Conservation (phyloP, 1,284 basidiomycete genomes). For the Marasmius sp. region DNA sequence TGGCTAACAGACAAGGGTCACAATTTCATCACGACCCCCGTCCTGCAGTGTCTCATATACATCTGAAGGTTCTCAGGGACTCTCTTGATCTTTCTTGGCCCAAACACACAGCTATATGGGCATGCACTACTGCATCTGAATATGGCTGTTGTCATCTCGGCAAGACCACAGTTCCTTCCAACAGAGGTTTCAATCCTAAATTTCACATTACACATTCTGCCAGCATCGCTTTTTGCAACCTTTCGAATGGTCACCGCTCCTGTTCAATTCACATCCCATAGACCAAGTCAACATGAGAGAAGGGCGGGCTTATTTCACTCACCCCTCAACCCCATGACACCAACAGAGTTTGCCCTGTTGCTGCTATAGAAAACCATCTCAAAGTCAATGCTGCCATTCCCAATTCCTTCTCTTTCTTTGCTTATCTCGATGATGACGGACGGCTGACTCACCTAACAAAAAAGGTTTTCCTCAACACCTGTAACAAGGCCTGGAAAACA, state of each 20-base stretch:
- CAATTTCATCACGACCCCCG: neutral
- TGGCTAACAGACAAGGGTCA: constrained; percentile 1
- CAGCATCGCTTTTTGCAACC: no score
- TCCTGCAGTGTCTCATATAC: neutral
- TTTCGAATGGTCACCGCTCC: neutral
- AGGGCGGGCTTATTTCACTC: neutral
- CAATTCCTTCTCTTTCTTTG: constrained; percentile 16
- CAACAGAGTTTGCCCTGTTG: neutral
- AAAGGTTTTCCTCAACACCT: constrained; percentile 19
- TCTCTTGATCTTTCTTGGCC: neutral
- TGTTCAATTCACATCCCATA: constrained; percentile 2
- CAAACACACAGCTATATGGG: constrained; percentile 9
- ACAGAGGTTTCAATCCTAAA: neutral
- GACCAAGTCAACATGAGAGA: constrained; percentile 6
- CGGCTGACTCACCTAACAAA: constrained; percentile 16
- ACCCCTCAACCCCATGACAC: neutral
- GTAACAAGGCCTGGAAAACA: constrained; percentile 23
- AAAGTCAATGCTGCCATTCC: neutral
- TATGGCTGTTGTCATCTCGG: constrained; percentile 11
- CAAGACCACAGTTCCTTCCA: constrained; percentile 2
- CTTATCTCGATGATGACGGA: constrained; percentile 7
- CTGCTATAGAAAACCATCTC: neutral
- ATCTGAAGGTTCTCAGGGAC: neutral
- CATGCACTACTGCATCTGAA: neutral
- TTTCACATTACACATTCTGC: neutral